These are phyloP conservation scores for Quercus suber DNA, from an alignment of 306 rosid species.

Conservation along the genomic window DNA sequence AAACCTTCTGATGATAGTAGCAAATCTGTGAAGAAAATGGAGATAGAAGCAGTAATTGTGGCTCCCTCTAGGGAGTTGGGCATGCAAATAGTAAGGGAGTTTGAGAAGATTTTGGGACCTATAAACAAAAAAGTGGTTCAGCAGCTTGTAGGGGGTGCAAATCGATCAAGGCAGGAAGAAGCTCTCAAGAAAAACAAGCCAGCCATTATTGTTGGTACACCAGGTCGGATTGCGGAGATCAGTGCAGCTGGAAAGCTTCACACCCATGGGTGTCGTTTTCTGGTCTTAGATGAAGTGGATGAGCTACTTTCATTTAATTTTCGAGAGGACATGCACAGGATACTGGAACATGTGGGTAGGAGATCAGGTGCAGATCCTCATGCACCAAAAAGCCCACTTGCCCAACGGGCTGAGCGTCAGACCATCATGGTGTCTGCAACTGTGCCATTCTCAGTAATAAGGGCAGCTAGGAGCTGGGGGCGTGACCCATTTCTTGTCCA, in stretches of 20 bases:
- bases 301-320: conserved; percentile 85
- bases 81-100: conserved; percentile 97
- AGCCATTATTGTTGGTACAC: conserved; percentile 88
- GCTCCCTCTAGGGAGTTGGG: conserved; percentile 98
- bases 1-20: conserved; percentile 24
- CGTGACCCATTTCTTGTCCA: conserved; percentile 73
- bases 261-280: conserved; percentile 72
- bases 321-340: conserved; percentile 91
- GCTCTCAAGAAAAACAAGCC: conserved; percentile 90
- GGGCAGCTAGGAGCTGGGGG: conserved; percentile 96
- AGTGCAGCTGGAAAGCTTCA: conserved; percentile 92
- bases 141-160: conserved; percentile 98
- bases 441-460: conserved; percentile 81
- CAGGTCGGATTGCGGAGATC: conserved; percentile 89
- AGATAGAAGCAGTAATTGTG: conserved; percentile 76
- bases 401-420: conserved; percentile 54
- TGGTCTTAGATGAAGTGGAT: conserved; percentile 93
- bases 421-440: conserved; percentile 89
- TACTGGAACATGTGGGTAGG: conserved; percentile 85
- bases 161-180: conserved; percentile 86
- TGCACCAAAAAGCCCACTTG: conserved; percentile 34
- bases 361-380: conserved; percentile 48
- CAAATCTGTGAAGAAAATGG: conserved; percentile 53
- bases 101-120: conserved; percentile 82
- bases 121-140: conserved; percentile 67